Evolutionary conservation across 192 early-diverging fungal genomes (phyloP), one percentile per base, ranked within the genome.

Genomic region (Backusella mclennaniae): DNA sequence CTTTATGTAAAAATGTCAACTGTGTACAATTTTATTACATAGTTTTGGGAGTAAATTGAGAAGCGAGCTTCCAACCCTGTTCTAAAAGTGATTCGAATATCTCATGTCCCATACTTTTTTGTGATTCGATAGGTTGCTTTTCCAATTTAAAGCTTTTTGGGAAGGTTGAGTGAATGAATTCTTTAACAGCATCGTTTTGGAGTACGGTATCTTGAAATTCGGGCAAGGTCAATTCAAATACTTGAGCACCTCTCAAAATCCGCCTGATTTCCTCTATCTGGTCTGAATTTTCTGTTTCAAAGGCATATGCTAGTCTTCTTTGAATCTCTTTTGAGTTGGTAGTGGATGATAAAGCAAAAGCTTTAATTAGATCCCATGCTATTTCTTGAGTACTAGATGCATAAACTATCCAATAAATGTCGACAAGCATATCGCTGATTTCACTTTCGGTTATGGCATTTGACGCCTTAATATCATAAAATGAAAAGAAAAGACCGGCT

Each of bases 371-470:
- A 38, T 71, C 81, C 36, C 38, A 71, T 3, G n/a, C 38, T 9
- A 8, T 29, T 41, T 71, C 33, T 42, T 44, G 21, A 26, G 15
- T 44, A 15, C 39, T 71, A 19, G n/a, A 71, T n/a, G 7, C 26
- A 26, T 11, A 39, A 29, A 92, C 84, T 5, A 98, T 84, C 75
- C 94, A 97, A 59, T 95, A 86, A 15, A 98, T 77, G 36, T 91
- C 89, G 81, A 95, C 93, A 1, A 93, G 92, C 66, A 97, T 84
- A 42, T 92, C 89, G 75, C 95, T 89, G 35, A 96, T 87, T 66
- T 97, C 94, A 59, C 94, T 89, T 29, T 94, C 89, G 31, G 76
- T 88, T 49, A 97, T 80, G 17, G 83, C 78, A 1, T 88, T 91
- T 56, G 93, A 86, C 36, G 80, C 80, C 74, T 93, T 85, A 31